Evolutionary conservation across 768 basidiomycete species (phyloP), one percentile per base, ranked within the genome.

Genomic region (Phlebiopsis gigantea): DNA sequence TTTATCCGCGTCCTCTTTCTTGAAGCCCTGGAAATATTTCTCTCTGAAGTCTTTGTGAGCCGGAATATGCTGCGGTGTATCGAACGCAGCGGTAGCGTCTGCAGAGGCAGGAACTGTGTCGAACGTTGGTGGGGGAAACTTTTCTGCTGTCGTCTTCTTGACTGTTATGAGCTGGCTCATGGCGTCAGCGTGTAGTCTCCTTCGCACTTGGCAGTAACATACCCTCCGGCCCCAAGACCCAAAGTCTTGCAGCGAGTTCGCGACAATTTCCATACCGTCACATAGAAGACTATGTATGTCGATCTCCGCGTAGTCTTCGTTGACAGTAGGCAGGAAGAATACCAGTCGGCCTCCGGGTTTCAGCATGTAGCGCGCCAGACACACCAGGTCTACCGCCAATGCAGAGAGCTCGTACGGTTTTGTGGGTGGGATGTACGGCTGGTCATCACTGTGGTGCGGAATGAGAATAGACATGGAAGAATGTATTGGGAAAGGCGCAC

Each of bases 171-270:
- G 77, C 93, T 96, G 63, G n/a, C 30, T 31, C 15, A 51, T 14
- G 15, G 15, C 39, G 61, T 14, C 21, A 39, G 17, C 17, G 34
- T 39, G 12, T 12, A 39, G 17, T 9, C 12, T 55, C 15, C 24
- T 31, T 4, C 4, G 49, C 46, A 17, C 54, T 30, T 34, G 24
- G 22, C 48, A 44, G 24, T n/a, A n/a, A 74, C 89, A 71, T 65
- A 93, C 94, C 68, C 96, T 72, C 62, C 96, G 77, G 1, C 93
- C 94, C 96, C 96, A 99, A 24, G 86, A 89, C 14, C 94, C 94
- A 66, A 98, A 99, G 63, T 88, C 85, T 70, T 99, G 94, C 60
- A 93, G 71, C 31, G 92, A 94, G 67, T 96, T 95, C 0, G 88
- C 87, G 43, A 94, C 77, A 19, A 98, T 71, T 62, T 84, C 84